Conservation (phyloP, 306 rosid species). For the Abrus pulchellus region DNA sequence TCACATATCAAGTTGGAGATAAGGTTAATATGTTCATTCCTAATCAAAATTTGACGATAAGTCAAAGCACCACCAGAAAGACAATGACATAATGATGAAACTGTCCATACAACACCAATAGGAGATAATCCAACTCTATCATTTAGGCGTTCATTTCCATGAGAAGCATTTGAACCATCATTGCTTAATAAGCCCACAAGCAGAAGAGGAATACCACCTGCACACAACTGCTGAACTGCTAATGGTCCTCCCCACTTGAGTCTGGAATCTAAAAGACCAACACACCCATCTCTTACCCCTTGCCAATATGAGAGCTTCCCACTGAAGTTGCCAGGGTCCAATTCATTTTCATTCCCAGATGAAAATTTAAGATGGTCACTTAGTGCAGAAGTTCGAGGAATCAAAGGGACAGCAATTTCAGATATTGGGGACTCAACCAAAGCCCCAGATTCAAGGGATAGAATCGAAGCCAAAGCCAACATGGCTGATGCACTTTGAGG, state of each 20-base stretch:
- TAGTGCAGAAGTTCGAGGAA: constrained; percentile 77
- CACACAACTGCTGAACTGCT: constrained; percentile 91
- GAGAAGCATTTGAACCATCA: constrained; percentile 55
- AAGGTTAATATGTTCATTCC: constrained; percentile 75
- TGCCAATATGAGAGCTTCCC: constrained; percentile 82
- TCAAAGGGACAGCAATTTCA: constrained; percentile 82
- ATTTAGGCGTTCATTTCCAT: constrained; percentile 56
- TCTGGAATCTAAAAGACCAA: constrained; percentile 85
- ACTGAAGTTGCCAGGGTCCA: constrained; percentile 48
- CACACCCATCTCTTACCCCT: constrained; percentile 87
- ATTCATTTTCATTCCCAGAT: constrained; percentile 60
- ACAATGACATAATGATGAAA: constrained; percentile 81
- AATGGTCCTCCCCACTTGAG: constrained; percentile 90
- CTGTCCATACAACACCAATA: constrained; percentile 80
- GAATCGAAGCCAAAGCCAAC: constrained; percentile 89
- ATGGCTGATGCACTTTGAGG: constrained; percentile 78
- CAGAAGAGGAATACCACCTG: constrained; percentile 79
- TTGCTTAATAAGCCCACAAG: constrained; percentile 73
- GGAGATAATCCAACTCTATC: constrained; percentile 86
- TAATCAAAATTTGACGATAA: constrained; percentile 79
- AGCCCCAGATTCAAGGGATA: constrained; percentile 81
- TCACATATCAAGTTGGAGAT: constrained; percentile 75
- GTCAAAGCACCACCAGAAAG: constrained; percentile 81
- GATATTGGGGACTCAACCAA: constrained; percentile 77
- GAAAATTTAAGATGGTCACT: constrained; percentile 72